Conservation (phyloP, 345 rosid species). For the Hibiscus tridactylites region DNA sequence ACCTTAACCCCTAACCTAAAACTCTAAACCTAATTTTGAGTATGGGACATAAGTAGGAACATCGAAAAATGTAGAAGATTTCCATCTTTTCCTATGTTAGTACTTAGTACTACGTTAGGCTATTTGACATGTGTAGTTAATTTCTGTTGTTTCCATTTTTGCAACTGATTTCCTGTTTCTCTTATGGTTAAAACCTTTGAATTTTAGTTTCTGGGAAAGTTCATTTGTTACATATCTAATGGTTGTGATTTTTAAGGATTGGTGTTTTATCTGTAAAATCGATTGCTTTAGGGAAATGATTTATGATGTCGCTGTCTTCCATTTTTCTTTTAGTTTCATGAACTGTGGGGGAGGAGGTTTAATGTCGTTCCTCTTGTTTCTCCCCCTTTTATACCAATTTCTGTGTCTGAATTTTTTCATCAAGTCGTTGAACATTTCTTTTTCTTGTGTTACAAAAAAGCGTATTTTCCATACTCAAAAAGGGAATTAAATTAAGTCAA, state of each 20-base stretch:
- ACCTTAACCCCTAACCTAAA: too few species aligned
- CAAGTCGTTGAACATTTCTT: conserved; percentile 17
- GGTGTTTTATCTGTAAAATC: conserved; percentile 8
- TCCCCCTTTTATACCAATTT: not conserved
- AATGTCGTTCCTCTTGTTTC: not conserved
- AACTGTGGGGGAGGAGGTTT: not conserved
- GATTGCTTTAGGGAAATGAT: not conserved
- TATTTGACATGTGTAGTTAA: not conserved
- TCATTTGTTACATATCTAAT: conserved; percentile 7
- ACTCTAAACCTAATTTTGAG: too few species aligned
- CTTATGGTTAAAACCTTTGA: not conserved
- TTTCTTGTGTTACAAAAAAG: not conserved
- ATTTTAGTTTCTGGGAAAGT: conserved; percentile 2
- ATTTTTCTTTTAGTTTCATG: not conserved
- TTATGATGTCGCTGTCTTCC: not conserved
- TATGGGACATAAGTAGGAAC: too few species aligned
- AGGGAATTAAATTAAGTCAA: conserved; percentile 24
- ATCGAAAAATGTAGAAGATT: too few species aligned
- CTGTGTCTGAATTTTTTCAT: not conserved
- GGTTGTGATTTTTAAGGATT: conserved; percentile 7
- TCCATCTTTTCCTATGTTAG: too few species aligned
- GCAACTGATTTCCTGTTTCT: conserved; percentile 26
- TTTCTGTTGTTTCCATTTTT: conserved; percentile 1
- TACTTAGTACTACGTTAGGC: not conserved
- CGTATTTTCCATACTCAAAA: conserved; percentile 22